Conservation (phyloP, 2,329 filamentous ascomycete genomes). For the Tolypocladium ophioglossoides region DNA sequence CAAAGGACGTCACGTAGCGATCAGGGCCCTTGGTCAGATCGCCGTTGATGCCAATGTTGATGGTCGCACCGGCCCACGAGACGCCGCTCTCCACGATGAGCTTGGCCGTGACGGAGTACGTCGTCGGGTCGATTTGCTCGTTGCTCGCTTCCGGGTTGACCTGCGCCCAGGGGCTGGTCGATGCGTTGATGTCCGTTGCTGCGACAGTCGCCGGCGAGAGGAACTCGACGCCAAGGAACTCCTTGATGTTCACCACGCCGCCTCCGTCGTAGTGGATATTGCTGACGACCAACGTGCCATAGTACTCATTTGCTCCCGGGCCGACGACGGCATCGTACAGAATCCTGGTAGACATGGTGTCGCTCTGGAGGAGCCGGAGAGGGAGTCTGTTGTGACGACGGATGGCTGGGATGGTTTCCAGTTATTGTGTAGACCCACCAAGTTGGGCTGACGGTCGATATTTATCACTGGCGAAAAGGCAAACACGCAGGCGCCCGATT, state of each 20-base stretch:
- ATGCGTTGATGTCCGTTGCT: background rate
- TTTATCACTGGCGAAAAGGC: background rate
- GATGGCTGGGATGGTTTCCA: background rate
- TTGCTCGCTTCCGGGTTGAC: background rate
- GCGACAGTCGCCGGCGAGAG: background rate
- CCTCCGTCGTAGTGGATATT: background rate
- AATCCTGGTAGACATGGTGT: background rate
- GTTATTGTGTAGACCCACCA: background rate
- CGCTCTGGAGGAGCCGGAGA: background rate
- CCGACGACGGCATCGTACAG: background rate
- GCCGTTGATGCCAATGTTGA: constrained; percentile 1
- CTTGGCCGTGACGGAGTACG: background rate
- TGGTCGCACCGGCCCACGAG: background rate
- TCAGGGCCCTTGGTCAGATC: background rate
- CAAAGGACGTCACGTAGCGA: background rate
- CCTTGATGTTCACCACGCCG: background rate
- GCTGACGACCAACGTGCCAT: background rate
- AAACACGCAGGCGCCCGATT: background rate
- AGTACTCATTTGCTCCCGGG: background rate
- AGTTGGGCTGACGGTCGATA: background rate
- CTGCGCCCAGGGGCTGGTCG: background rate
- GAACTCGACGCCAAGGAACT: background rate
- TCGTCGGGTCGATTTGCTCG: background rate
- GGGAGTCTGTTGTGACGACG: background rate
- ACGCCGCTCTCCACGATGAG: background rate